Conservation (phyloP, 371 early-diverging fungal genomes). For the Lichtheimia ornata region DNA sequence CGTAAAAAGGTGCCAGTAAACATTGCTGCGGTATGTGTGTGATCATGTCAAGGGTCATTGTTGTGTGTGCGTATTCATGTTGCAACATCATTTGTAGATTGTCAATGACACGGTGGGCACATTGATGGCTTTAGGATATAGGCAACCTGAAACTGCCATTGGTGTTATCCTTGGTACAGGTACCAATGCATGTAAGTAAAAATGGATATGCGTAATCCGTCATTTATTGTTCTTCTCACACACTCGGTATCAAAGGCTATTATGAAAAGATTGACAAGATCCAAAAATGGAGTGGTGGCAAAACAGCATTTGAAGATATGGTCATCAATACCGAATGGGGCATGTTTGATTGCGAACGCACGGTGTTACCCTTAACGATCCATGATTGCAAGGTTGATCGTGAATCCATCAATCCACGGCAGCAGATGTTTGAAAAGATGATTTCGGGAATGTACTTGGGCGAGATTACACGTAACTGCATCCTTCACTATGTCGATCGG, state of each 20-base stretch:
- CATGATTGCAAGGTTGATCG: conserved; percentile 86
- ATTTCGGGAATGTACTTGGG: conserved; percentile 94
- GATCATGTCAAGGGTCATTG: too few relatives aligned
- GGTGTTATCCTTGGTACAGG: conserved; percentile 97
- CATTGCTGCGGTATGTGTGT: conserved; percentile 67
- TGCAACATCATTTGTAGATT: conserved; percentile 37
- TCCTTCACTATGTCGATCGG: conserved; percentile 77
- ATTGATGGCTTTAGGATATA: conserved; percentile 85
- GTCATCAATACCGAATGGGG: conserved; percentile 94
- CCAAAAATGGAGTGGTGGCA: conserved; percentile 25
- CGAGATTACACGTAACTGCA: conserved; percentile 80
- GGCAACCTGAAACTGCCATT: conserved; percentile 76
- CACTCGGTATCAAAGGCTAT: conserved; percentile 45
- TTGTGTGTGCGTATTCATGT: not conserved
- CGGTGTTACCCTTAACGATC: conserved; percentile 77
- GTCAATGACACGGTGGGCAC: conserved; percentile 98
- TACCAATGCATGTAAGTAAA: conserved; percentile 71
- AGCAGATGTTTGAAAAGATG: conserved; percentile 83
- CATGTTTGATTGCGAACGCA: conserved; percentile 71
- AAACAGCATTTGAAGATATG: conserved; percentile 69
- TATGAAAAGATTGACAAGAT: conserved; percentile 71
- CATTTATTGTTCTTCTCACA: not conserved
- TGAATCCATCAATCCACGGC: conserved; percentile 75
- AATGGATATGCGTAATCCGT: too few relatives aligned
- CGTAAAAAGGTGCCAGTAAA: conserved; percentile 73